A percentile compares a stretch with the other conserved stretches of the same genome.
Evolutionary conservation across 495 filamentous ascomycete genomes (phyloP).

Genomic region (Bryoglossum gracile): DNA sequence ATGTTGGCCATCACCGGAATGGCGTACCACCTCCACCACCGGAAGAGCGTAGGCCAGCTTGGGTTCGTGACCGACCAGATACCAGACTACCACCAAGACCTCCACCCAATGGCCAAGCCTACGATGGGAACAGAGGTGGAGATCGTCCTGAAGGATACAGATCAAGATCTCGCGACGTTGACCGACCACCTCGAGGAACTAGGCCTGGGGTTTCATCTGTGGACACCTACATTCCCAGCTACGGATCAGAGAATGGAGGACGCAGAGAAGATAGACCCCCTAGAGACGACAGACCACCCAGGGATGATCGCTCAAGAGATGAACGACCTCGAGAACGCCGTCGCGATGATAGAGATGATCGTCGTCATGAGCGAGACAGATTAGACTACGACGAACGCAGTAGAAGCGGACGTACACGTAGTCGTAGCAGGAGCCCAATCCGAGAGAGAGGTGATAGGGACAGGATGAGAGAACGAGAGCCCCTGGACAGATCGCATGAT

Average conservation of each 20-base stretch:
- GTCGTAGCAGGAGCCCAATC: conserved; percentile 41
- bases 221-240: conserved; percentile 57
- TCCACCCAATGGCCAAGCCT: conserved; percentile 18
- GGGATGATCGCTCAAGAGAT: conserved; percentile 15
- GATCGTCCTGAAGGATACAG: conserved; percentile 32
- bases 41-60: conserved; percentile 22
- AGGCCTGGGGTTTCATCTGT: conserved; percentile 30
- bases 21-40: conserved; percentile 21
- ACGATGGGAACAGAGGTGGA: conserved; percentile 27
- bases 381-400: conserved; percentile 41
- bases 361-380: conserved; percentile 29
- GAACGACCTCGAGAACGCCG: conserved; percentile 28
- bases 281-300: conserved; percentile 3
- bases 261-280: conserved; percentile 18
- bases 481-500: conserved; percentile 13
- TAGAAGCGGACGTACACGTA: conserved; percentile 39
- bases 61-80: conserved; percentile 23
- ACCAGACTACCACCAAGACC: conserved; percentile 25
- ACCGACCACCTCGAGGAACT: conserved; percentile 25
- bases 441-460: conserved; percentile 34
- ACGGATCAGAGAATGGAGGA: conserved; percentile 27
- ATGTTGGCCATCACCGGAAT: conserved; percentile 32
- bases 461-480: conserved; percentile 16
- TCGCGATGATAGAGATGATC: conserved; percentile 36
- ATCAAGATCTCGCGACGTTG: conserved; percentile 27